These are phyloP conservation scores for Diaporthe humulicola DNA, from an alignment of 2,329 filamentous ascomycete genomes.

Conservation along the genomic window DNA sequence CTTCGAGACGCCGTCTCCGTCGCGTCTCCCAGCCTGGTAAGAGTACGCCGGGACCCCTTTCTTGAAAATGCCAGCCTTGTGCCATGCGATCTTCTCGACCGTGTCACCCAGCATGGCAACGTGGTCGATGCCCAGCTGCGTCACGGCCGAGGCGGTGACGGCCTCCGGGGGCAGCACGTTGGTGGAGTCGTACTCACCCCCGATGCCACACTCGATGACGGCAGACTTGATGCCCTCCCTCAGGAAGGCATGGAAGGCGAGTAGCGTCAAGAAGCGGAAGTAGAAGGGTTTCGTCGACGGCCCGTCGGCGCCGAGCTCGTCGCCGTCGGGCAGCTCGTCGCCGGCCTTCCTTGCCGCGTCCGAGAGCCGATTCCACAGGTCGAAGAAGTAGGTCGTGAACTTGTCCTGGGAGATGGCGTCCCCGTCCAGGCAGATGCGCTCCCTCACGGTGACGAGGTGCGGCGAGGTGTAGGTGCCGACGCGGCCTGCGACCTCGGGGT, in stretches of 20 bases:
- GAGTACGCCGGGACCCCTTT: conserved; percentile 73
- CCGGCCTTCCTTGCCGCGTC: conserved; percentile 52
- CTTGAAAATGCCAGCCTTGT: conserved; percentile 92
- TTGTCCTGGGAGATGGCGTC: conserved; percentile 74
- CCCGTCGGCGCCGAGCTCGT: conserved; percentile 64
- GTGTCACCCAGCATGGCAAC: conserved; percentile 83
- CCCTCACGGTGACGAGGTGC: conserved; percentile 85
- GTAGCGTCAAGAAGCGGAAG: conserved; percentile 90
- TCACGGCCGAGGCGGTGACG: conserved; percentile 80
- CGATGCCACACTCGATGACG: conserved; percentile 93
- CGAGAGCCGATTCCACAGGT: conserved; percentile 79
- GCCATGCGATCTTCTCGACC: conserved; percentile 87
- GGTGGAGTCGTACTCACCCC: conserved; percentile 92
- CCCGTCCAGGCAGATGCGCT: conserved; percentile 87
- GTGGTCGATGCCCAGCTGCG: conserved; percentile 89
- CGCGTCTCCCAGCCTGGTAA: conserved; percentile 57
- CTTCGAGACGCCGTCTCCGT: conserved; percentile 43
- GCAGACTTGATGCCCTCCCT: conserved; percentile 81
- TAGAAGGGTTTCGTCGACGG: conserved; percentile 84
- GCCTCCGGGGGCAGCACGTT: conserved; percentile 78
- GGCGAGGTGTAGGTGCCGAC: conserved; percentile 89
- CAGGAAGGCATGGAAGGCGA: conserved; percentile 88
- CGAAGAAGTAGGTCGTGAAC: conserved; percentile 85
- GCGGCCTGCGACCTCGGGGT: conserved; percentile 50
- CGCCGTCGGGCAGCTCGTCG: conserved; percentile 52